Evolutionary conservation across 1,284 basidiomycete species (phyloP).

Genomic region (Thecaphora thlaspeos): DNA sequence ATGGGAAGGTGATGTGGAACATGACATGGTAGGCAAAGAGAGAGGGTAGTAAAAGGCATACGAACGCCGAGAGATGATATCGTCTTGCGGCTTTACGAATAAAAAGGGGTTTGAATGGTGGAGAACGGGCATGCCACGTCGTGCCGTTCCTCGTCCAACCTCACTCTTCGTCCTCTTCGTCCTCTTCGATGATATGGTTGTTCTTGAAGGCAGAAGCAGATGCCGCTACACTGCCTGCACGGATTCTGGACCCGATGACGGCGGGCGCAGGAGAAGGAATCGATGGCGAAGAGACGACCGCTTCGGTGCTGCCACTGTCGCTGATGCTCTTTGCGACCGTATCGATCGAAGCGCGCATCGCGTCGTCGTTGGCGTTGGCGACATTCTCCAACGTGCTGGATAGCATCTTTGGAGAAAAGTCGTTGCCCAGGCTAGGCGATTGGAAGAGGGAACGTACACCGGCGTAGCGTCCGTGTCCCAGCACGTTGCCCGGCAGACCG

Average conservation of each 20-base stretch:
- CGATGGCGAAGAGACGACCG: slow-evolving; percentile 10
- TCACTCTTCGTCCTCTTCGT: slow-evolving; percentile 31
- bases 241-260: background rate
- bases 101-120: too few relatives aligned
- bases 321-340: background rate
- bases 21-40: too few relatives aligned
- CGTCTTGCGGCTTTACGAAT: too few relatives aligned
- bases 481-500: slow-evolving; percentile 6
- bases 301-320: slow-evolving; percentile 7
- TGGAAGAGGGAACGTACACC: slow-evolving; percentile 39
- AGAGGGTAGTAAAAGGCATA: too few relatives aligned
- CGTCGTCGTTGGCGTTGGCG: slow-evolving; percentile 4
- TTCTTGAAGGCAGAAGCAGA: slow-evolving; percentile 23
- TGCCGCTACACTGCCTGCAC: background rate
- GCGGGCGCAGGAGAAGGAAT: background rate
- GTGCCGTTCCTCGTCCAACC: too few relatives aligned
- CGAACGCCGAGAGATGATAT: too few relatives aligned
- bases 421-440: slow-evolving; percentile 31
- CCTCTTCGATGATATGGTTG: slow-evolving; percentile 35
- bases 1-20: too few relatives aligned
- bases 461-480: slow-evolving; percentile 22
- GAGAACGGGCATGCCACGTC: too few relatives aligned
- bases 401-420: slow-evolving; percentile 33
- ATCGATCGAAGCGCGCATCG: background rate
- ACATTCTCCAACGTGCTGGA: slow-evolving; percentile 19